A percentile compares a stretch with the other conserved stretches of the same genome.
Evolutionary conservation across 2,329 filamentous ascomycete species (phyloP).

Genomic region (Neoascochyta sp.): DNA sequence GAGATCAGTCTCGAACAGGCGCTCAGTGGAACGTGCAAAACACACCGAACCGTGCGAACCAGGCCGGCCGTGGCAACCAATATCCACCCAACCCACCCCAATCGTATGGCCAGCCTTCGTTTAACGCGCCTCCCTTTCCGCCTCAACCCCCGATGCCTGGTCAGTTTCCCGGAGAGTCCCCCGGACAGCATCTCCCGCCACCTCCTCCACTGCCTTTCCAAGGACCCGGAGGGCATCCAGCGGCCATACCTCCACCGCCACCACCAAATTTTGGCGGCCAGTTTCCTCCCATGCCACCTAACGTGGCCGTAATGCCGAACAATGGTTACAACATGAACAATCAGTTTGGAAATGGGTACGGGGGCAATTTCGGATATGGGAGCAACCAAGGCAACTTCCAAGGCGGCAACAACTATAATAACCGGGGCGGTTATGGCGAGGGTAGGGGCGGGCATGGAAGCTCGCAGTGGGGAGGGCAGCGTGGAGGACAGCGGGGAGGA

Average conservation of each 20-base stretch:
- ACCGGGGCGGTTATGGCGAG: constrained; percentile 16
- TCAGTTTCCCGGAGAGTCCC: constrained; percentile 18
- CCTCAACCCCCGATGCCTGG: constrained; percentile 13
- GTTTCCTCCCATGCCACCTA: constrained; percentile 18
- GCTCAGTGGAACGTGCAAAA: constrained; percentile 11
- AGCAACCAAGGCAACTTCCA: constrained; percentile 5
- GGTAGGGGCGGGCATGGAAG: no score
- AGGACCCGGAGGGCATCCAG: constrained; percentile 8
- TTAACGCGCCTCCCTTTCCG: constrained; percentile 18
- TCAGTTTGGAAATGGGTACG: constrained; percentile 7
- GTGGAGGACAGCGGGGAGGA: constrained; percentile 16
- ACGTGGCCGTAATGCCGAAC: constrained; percentile 14
- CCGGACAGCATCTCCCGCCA: constrained; percentile 14
- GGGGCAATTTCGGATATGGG: constrained; percentile 10
- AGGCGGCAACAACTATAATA: constrained; percentile 13
- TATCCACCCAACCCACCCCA: constrained; percentile 6
- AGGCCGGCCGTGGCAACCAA: constrained; percentile 5
- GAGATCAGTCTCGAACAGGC: constrained; percentile 7
- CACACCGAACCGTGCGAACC: constrained; percentile 4
- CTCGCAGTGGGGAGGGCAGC: no score
- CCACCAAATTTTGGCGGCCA: constrained; percentile 22
- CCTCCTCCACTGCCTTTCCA: constrained; percentile 21
- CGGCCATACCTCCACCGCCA: constrained; percentile 21
- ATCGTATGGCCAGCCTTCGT: constrained; percentile 11
- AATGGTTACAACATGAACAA: constrained; percentile 10